Percentiles rank a stretch among this genome's conserved stretches.
Conservation (phyloP, 2,329 filamentous ascomycete genomes). For the Fusarium pseudonygamai region DNA sequence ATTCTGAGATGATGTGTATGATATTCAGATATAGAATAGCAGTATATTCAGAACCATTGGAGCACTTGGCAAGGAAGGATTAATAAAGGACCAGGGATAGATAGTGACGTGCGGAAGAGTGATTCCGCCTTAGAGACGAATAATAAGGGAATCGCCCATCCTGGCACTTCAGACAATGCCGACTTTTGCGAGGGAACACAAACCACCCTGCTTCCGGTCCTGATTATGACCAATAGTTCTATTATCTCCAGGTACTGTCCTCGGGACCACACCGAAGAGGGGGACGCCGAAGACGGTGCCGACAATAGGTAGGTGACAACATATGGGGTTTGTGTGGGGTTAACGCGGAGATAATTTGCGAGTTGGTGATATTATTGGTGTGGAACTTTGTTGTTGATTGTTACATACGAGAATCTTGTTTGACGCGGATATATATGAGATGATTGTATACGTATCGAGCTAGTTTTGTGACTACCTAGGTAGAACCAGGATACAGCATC, state of each 20-base stretch:
- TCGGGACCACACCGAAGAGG: constrained; percentile 21
- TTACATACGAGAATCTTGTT: not conserved
- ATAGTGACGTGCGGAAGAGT: constrained; percentile 23
- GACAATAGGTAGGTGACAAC: constrained; percentile 1
- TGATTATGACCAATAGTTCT: constrained; percentile 22
- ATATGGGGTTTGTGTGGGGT: constrained; percentile 12
- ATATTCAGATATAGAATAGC: not conserved
- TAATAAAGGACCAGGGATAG: not conserved
- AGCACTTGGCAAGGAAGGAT: not conserved
- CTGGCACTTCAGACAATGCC: constrained; percentile 3
- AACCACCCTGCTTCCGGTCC: constrained; percentile 4
- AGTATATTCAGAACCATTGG: not conserved
- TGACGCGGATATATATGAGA: not conserved
- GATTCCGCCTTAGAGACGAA: constrained; percentile 16
- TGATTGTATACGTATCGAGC: not conserved
- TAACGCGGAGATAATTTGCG: constrained; percentile 16
- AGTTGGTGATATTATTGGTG: not conserved
- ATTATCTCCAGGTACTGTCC: not conserved
- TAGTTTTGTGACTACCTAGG: not conserved
- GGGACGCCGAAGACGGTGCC: constrained; percentile 33
- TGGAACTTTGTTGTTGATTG: not conserved
- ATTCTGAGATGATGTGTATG: not conserved
- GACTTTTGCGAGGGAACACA: constrained; percentile 5
- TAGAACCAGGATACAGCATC: not conserved
- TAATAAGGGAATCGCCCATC: not conserved